phyloP scores from a whole-genome alignment of 2,329 filamentous ascomycete genomes.

The Dothideomycetidae sp. region DNA sequence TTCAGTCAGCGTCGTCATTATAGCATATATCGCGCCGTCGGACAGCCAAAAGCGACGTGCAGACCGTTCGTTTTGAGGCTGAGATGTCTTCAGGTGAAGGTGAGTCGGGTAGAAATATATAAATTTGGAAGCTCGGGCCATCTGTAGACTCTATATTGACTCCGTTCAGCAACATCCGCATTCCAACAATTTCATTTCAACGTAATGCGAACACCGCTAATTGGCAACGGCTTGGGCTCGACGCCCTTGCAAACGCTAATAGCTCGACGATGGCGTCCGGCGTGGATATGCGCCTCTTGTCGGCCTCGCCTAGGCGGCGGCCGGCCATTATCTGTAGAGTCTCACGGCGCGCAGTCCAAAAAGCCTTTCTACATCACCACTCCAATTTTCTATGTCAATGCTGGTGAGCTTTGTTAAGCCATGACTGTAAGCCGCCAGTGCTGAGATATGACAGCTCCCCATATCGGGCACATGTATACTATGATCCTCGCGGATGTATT shows the following conservation, averaged over 20 bases:
- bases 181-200: not conserved
- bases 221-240: slow-evolving; percentile 3
- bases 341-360: slow-evolving; percentile 10
- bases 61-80: too few species aligned
- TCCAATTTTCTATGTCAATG: slow-evolving; percentile 98
- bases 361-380: slow-evolving; percentile 95
- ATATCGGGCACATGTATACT: slow-evolving; percentile 87
- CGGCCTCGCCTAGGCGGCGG: not conserved
- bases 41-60: too few species aligned
- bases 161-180: not conserved
- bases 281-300: slow-evolving; percentile 19
- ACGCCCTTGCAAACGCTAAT: slow-evolving; percentile 22
- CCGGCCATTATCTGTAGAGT: slow-evolving; percentile 10
- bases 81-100: too few species aligned
- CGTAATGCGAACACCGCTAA: slow-evolving; percentile 1
- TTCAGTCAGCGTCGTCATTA: slow-evolving; percentile 5
- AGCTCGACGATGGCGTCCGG: slow-evolving; percentile 22
- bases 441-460: slow-evolving; percentile 76
- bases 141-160: slow-evolving; percentile 1
- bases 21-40: too few species aligned
- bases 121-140: slow-evolving; percentile 9
- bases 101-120: too few species aligned
- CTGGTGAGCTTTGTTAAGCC: too few species aligned
- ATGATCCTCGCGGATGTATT: slow-evolving; percentile 83
- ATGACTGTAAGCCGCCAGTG: too few species aligned